Base-by-base conservation (phyloP, 495 filamentous ascomycete genomes). In the Terfezia claveryi region DNA sequence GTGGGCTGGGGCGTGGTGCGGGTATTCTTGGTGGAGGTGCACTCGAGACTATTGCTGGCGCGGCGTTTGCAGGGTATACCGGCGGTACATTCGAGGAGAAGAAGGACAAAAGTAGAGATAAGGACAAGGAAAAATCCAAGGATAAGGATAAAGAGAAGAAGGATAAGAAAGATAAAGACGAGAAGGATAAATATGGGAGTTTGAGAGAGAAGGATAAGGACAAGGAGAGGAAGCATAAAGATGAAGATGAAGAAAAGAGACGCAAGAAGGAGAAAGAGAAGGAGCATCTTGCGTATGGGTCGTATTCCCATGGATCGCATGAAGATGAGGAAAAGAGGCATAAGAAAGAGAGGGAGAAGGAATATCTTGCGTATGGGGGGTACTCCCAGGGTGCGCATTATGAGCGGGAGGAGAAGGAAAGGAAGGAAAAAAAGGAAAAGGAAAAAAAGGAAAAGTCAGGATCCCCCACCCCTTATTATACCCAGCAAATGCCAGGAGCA, bases 161-260 rank as follows among this genome's bases (percentile, higher is more conserved):
- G 32, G 52, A 62, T 0, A 59, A 57, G 5, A 57, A 57, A 32
- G 55, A 52, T 17, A 61, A 49, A 54, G 59, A 60, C 4, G 23
- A 46, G 10, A 57, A 62, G 50, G 54, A 61, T 20, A 55, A 57
- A 51, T 56, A 62, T 49, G 60, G 58, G 27, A 63, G 61, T 36
- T 61, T 61, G 55, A 51, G 56, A 10, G 55, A 60, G 32, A 54
- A 56, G 14, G 54, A 58, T 17, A 58, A 55, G 46, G 36, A 57
- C 1, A 60, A 56, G 17, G 53, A 62, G 10, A 27, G 57, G 16
- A 55, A 59, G 50, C 5, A 32, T 23, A 32, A 32, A 51, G 23
- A 32, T 20, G 50, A 27, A 49, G 44, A 20, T 49, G 20, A 49
- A 9, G 44, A 49, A 20, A 49, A 49, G 44, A 32, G 27, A 32